A percentile compares a stretch with the other conserved stretches of the same genome.
phyloP scores from a whole-genome alignment of 2,329 filamentous ascomycete species.

The Botryosphaeria dothidea region DNA sequence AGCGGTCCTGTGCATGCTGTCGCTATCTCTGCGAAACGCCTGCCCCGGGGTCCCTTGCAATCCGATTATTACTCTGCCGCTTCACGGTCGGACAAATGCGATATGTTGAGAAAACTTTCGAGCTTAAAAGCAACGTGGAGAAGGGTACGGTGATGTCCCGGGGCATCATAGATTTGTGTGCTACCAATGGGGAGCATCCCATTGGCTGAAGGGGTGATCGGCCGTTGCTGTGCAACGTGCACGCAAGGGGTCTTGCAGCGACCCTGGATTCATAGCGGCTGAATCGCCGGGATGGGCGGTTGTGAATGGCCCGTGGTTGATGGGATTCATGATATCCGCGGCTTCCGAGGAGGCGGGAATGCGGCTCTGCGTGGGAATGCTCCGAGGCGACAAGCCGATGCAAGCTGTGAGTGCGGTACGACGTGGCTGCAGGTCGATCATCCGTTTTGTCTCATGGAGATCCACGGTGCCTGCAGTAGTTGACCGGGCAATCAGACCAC shows the following conservation, averaged over 20 bases:
- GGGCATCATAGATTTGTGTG: neutral
- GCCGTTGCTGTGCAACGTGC: conserved; percentile 2
- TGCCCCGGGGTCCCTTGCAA: neutral
- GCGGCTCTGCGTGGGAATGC: conserved; percentile 3
- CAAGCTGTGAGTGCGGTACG: neutral
- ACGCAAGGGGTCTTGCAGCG: neutral
- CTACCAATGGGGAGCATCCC: neutral
- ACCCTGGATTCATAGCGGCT: neutral
- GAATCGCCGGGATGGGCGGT: neutral
- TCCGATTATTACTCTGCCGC: neutral
- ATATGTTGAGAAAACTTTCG: neutral
- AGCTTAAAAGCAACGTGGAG: conserved; percentile 5
- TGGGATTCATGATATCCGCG: neutral
- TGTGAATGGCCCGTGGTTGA: neutral
- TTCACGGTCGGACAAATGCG: conserved; percentile 3
- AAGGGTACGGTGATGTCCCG: neutral
- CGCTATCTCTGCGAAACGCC: conserved; percentile 12
- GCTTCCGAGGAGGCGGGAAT: conserved; percentile 1
- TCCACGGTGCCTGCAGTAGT: neutral
- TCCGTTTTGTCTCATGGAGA: conserved; percentile 3
- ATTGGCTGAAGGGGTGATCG: conserved; percentile 6
- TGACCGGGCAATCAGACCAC: neutral
- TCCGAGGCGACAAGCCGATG: neutral
- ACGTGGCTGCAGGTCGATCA: conserved; percentile 7
- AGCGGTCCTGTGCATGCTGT: neutral